Percentiles rank a stretch among this genome's conserved stretches.
Evolutionary conservation across 2,329 filamentous ascomycete genomes (phyloP).

Genomic region (Raffaelea deltoideospora): DNA sequence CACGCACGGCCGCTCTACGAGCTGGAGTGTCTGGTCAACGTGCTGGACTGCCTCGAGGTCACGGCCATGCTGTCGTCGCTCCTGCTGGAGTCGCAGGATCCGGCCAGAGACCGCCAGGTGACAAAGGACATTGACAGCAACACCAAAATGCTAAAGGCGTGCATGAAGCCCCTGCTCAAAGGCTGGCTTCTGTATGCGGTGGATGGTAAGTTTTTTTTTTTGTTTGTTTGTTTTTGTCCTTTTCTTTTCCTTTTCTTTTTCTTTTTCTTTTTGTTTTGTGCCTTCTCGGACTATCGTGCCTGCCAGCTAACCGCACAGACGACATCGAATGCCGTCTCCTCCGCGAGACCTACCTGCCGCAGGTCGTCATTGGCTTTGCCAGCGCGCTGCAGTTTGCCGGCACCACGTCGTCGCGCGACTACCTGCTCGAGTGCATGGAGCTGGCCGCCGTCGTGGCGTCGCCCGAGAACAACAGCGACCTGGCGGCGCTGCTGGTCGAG

Average conservation of each 20-base stretch:
- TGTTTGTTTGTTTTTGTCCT: not conserved
- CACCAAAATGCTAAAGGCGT: conserved; percentile 37
- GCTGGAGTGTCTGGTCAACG: conserved; percentile 50
- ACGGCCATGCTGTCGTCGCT: conserved; percentile 42
- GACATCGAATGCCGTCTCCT: conserved; percentile 48
- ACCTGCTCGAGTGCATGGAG: conserved; percentile 75
- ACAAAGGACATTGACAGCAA: conserved; percentile 37
- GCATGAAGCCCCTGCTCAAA: conserved; percentile 45
- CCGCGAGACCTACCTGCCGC: conserved; percentile 67
- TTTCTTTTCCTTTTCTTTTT: not conserved
- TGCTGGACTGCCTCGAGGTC: conserved; percentile 53
- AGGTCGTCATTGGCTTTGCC: conserved; percentile 72
- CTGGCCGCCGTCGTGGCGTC: conserved; percentile 62
- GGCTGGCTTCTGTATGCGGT: conserved; percentile 45
- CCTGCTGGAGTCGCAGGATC: conserved; percentile 29
- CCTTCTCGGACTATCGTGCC: too few relatives aligned
- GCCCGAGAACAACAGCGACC: conserved; percentile 50
- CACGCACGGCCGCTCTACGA: conserved; percentile 52
- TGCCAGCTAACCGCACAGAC: conserved; percentile 24
- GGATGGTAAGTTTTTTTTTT: conserved; percentile 29
- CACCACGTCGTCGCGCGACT: conserved; percentile 56
- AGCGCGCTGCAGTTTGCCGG: conserved; percentile 68
- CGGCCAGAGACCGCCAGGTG: conserved; percentile 28
- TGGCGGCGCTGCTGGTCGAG: conserved; percentile 49
- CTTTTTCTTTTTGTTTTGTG: too few relatives aligned